A percentile compares a stretch with the other conserved stretches of the same genome.
Evolutionary conservation across 2,329 filamentous ascomycete genomes (phyloP).

Genomic region (Pseudogymnoascus sp.): DNA sequence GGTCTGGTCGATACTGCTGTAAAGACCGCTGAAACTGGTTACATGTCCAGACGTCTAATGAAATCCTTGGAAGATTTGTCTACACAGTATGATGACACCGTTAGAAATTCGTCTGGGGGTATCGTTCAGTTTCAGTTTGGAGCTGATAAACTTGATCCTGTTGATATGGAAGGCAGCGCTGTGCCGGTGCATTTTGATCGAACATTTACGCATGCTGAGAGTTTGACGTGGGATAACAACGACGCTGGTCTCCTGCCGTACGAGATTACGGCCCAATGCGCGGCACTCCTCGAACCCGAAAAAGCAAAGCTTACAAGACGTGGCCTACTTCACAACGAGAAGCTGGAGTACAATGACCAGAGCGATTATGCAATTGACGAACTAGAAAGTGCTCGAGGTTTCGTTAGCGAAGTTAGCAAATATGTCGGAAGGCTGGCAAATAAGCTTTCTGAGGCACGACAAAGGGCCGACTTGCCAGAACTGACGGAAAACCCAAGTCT

Average conservation of each 20-base stretch:
- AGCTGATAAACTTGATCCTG: constrained; percentile 88
- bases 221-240: constrained; percentile 69
- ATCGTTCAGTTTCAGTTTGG: constrained; percentile 98
- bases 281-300: constrained; percentile 60
- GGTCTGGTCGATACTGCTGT: constrained; percentile 97
- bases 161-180: constrained; percentile 94
- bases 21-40: constrained; percentile 97
- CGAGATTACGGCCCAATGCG: constrained; percentile 64
- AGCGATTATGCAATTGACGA: constrained; percentile 66
- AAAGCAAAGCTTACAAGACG: constrained; percentile 55
- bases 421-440: constrained; percentile 61
- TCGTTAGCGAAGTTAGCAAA: constrained; percentile 68
- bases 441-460: constrained; percentile 49
- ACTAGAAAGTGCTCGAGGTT: constrained; percentile 74
- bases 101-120: constrained; percentile 78
- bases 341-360: constrained; percentile 62
- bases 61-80: constrained; percentile 95
- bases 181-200: constrained; percentile 87
- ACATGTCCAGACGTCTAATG: constrained; percentile 98
- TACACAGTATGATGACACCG: constrained; percentile 87
- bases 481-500: constrained; percentile 31
- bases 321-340: constrained; percentile 52
- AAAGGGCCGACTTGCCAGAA: constrained; percentile 43
- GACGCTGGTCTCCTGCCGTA: constrained; percentile 66
- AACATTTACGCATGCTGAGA: constrained; percentile 76